Percentiles rank a stretch among this genome's conserved stretches.
Evolutionary conservation across 2,329 filamentous ascomycete genomes (phyloP).

Genomic region (Plenodomus lindquistii): DNA sequence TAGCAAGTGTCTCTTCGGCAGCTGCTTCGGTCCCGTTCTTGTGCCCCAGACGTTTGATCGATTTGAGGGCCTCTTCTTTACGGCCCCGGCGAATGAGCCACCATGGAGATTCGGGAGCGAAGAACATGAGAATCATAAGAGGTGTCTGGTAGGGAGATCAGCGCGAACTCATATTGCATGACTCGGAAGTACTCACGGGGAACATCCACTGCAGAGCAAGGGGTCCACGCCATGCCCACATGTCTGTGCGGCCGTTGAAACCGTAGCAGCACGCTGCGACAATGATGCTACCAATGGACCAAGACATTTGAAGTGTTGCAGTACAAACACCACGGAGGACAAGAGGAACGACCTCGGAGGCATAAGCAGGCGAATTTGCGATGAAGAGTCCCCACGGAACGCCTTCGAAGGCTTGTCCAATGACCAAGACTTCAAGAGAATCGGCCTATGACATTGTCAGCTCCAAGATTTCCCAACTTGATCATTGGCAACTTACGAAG

Average conservation of each 20-base stretch:
- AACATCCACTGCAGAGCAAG: slow-evolving; percentile 49
- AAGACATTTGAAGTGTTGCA: slow-evolving; percentile 67
- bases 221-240: slow-evolving; percentile 29
- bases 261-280: slow-evolving; percentile 60
- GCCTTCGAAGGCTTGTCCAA: slow-evolving; percentile 62
- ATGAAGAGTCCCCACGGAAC: slow-evolving; percentile 68
- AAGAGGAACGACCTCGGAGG: slow-evolving; percentile 63
- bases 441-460: slow-evolving; percentile 34
- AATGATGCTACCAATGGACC: slow-evolving; percentile 64
- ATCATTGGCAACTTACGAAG: slow-evolving; percentile 44
- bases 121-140: slow-evolving; percentile 48
- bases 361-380: slow-evolving; percentile 65
- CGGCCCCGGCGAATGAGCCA: slow-evolving; percentile 50
- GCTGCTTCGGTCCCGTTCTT: slow-evolving; percentile 40
- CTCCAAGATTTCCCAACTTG: background rate
- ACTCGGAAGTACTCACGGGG: slow-evolving; percentile 23
- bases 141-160: slow-evolving; percentile 60
- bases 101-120: slow-evolving; percentile 47
- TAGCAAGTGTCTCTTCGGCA: slow-evolving; percentile 55
- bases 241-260: slow-evolving; percentile 48
- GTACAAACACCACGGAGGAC: slow-evolving; percentile 60
- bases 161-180: slow-evolving; percentile 50
- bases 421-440: slow-evolving; percentile 52
- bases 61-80: slow-evolving; percentile 47
- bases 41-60: slow-evolving; percentile 56